Evolutionary conservation across 495 filamentous ascomycete species (phyloP).

Genomic region (Lentithecium fluviatile): DNA sequence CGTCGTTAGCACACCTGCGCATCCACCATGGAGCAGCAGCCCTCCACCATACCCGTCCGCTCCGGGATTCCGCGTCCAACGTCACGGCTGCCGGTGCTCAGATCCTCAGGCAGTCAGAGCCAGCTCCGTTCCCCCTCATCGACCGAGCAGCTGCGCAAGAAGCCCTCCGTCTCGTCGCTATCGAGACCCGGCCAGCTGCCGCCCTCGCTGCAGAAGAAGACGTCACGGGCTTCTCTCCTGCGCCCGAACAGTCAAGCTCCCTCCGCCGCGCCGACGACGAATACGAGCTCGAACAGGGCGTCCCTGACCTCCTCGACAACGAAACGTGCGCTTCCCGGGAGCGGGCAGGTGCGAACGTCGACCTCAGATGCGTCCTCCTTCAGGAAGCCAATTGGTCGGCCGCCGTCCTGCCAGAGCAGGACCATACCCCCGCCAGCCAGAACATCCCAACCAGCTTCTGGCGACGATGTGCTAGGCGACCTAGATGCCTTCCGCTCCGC

Average conservation of each 20-base stretch:
- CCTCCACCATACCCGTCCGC: conserved; percentile 21
- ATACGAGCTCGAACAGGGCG: conserved; percentile 7
- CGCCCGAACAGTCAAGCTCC: conserved; percentile 16
- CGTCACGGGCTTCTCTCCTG: conserved; percentile 18
- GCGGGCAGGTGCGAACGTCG: conserved; percentile 7
- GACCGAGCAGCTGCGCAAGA: conserved; percentile 30
- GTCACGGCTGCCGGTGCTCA: conserved; percentile 39
- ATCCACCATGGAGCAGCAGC: conserved; percentile 35
- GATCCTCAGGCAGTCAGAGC: conserved; percentile 16
- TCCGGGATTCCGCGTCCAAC: conserved; percentile 41
- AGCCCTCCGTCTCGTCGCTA: conserved; percentile 25
- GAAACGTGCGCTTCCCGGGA: conserved; percentile 4
- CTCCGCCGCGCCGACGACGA: conserved; percentile 5
- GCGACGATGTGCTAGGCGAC: conserved; percentile 34
- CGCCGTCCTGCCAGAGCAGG: conserved; percentile 28
- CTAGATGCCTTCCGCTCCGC: conserved; percentile 35
- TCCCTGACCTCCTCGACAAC: conserved; percentile 21
- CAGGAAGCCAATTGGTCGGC: conserved; percentile 37
- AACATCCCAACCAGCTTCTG: background rate
- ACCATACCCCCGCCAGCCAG: background rate
- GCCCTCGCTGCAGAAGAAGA: conserved; percentile 28
- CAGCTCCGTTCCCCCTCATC: conserved; percentile 21
- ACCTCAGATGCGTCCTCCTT: conserved; percentile 12
- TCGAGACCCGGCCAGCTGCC: conserved; percentile 5
- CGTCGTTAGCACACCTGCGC: background rate